These are phyloP conservation scores for Wallacemonas sp. DNA, from an alignment of 208 protist genomes.

Conservation along the genomic window DNA sequence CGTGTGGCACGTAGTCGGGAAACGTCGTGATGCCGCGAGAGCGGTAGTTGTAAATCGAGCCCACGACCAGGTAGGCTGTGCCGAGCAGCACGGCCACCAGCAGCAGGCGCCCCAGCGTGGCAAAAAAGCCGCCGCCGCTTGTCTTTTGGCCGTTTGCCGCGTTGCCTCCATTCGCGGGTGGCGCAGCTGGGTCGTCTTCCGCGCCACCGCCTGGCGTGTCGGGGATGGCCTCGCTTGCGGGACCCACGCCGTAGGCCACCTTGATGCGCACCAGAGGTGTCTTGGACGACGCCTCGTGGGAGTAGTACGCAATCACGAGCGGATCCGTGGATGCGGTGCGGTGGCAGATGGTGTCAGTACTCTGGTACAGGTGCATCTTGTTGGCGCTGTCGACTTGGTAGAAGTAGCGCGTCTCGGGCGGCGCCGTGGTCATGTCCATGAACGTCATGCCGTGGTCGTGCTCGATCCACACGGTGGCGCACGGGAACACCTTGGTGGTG, in stretches of 20 bases:
- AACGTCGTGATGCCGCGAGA: slow-evolving; percentile 53
- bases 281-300: background rate
- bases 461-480: slow-evolving; percentile 10
- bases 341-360: slow-evolving; percentile 9
- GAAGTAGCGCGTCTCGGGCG: background rate
- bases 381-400: slow-evolving; percentile 1
- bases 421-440: background rate
- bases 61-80: slow-evolving; percentile 42
- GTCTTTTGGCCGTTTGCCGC: too few species aligned
- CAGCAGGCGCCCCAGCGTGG: slow-evolving; percentile 17
- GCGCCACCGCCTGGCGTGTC: background rate
- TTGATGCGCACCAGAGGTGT: background rate
- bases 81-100: slow-evolving; percentile 33
- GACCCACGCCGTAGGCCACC: slow-evolving; percentile 4
- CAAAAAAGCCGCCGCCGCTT: slow-evolving; percentile 11
- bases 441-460: background rate
- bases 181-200: too few species aligned
- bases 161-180: too few species aligned
- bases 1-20: slow-evolving; percentile 75
- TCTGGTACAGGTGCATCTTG: slow-evolving; percentile 5
- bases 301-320: slow-evolving; percentile 10
- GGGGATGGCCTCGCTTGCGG: slow-evolving; percentile 5
- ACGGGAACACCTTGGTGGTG: slow-evolving; percentile 21
- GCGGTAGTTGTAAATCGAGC: slow-evolving; percentile 64
- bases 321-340: background rate